Evolutionary conservation across 768 basidiomycete genomes (phyloP).

Genomic region (Ramaria rubella): DNA sequence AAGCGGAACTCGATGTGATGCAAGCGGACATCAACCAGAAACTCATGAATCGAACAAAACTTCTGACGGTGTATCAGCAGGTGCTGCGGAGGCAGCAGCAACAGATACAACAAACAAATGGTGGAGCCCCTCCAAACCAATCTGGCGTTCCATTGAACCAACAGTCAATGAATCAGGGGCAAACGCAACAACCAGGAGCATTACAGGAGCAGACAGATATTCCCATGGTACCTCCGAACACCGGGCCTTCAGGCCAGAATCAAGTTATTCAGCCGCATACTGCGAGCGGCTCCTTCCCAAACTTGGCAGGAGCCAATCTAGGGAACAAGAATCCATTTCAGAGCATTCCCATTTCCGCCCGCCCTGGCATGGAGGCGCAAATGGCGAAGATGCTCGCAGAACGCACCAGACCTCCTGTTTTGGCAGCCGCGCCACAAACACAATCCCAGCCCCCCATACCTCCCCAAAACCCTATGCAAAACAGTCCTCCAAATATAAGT

Average conservation of each 20-base stretch:
- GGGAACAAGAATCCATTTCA: constrained; percentile 7
- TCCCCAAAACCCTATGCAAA: background rate
- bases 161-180: background rate
- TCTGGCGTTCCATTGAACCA: background rate
- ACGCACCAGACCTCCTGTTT: constrained; percentile 26
- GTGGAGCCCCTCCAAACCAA: background rate
- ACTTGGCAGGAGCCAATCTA: background rate
- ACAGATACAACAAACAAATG: too few relatives aligned
- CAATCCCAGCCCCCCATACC: background rate
- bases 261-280: background rate
- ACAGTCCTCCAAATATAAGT: background rate
- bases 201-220: background rate
- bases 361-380: constrained; percentile 29
- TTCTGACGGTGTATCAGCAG: background rate
- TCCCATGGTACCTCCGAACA: background rate
- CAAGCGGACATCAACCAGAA: background rate
- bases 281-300: constrained; percentile 3
- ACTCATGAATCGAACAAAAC: background rate
- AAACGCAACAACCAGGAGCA: background rate
- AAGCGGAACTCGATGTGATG: background rate
- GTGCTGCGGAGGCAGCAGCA: background rate
- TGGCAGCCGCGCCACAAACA: constrained; percentile 11
- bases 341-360: constrained; percentile 14
- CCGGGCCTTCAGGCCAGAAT: background rate
- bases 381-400: constrained; percentile 47